Conservation (phyloP, 192 early-diverging fungal genomes). For the Gaertneriomyces sp. region DNA sequence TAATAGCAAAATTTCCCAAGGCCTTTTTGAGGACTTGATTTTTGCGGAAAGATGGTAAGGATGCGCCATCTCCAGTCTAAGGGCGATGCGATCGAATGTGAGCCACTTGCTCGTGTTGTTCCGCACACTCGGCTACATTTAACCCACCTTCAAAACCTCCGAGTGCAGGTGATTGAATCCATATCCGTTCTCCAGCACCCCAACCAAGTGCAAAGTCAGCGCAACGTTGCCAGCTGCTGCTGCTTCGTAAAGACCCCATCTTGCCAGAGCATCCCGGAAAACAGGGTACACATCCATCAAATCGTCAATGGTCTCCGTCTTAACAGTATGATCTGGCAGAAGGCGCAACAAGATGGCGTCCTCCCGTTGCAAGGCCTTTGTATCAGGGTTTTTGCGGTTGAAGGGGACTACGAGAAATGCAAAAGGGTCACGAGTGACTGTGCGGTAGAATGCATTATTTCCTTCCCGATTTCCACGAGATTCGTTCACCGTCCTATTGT, state of each 20-base stretch:
- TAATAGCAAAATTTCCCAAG: conserved; percentile 26
- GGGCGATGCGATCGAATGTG: neutral
- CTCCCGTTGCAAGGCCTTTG: neutral
- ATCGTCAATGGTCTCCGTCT: neutral
- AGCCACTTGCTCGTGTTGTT: too few species aligned
- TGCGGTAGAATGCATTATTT: conserved; percentile 36
- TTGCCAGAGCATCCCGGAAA: neutral
- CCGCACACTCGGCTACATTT: neutral
- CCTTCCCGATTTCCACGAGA: conserved; percentile 56
- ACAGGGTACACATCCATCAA: neutral
- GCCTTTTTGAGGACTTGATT: conserved; percentile 46
- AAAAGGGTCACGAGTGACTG: conserved; percentile 8
- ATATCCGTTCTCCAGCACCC: conserved; percentile 15
- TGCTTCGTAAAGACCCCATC: conserved; percentile 31
- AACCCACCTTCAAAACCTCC: conserved; percentile 18
- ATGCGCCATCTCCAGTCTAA: neutral
- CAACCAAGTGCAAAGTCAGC: conserved; percentile 24
- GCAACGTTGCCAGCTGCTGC: conserved; percentile 21
- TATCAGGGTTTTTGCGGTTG: neutral
- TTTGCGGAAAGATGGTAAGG: conserved; percentile 14
- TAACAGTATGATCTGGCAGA: conserved; percentile 1
- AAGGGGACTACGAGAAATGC: neutral
- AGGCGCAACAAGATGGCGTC: neutral
- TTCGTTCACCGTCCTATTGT: conserved; percentile 42
- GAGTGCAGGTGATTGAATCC: conserved; percentile 35